These are phyloP conservation scores for Inosperma sp. DNA, from an alignment of 768 basidiomycete genomes.

Conservation along the genomic window DNA sequence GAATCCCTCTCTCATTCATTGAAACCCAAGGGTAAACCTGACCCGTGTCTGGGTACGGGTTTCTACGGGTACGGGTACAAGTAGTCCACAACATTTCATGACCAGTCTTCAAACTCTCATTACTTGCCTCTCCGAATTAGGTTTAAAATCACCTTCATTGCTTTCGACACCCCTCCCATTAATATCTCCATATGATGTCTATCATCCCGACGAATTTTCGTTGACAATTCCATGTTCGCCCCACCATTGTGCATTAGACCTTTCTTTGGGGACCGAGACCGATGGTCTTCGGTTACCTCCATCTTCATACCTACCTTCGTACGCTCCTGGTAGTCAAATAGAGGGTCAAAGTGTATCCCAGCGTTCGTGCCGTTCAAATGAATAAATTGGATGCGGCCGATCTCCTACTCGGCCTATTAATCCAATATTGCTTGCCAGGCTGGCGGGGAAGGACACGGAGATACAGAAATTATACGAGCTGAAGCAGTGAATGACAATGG, in stretches of 20 bases:
- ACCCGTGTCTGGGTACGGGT: too few relatives aligned
- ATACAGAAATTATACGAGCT: slow-evolving; percentile 38
- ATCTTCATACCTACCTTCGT: neutral
- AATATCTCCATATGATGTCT: neutral
- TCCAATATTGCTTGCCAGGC: slow-evolving; percentile 20
- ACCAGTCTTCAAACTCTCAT: neutral
- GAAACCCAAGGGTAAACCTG: too few relatives aligned
- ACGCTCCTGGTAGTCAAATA: neutral
- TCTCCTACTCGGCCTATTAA: slow-evolving; percentile 33
- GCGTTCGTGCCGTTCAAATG: slow-evolving; percentile 14
- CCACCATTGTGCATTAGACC: slow-evolving; percentile 15
- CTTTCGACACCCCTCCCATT: neutral
- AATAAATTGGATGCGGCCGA: slow-evolving; percentile 24
- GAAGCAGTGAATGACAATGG: slow-evolving; percentile 27
- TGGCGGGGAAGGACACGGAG: slow-evolving; percentile 38
- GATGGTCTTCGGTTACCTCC: slow-evolving; percentile 3
- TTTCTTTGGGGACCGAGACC: slow-evolving; percentile 15
- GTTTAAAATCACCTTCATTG: slow-evolving; percentile 1
- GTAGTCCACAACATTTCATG: too few relatives aligned
- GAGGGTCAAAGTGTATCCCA: slow-evolving; percentile 19
- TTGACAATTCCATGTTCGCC: slow-evolving; percentile 16
- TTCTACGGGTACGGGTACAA: too few relatives aligned
- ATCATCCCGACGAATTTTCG: slow-evolving; percentile 5
- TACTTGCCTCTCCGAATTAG: too few relatives aligned
- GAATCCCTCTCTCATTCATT: too few relatives aligned